A percentile compares a stretch with the other conserved stretches of the same genome.
These are phyloP conservation scores for Aspergillus luchuensis DNA, from an alignment of 2,329 filamentous ascomycete genomes.

Conservation along the genomic window DNA sequence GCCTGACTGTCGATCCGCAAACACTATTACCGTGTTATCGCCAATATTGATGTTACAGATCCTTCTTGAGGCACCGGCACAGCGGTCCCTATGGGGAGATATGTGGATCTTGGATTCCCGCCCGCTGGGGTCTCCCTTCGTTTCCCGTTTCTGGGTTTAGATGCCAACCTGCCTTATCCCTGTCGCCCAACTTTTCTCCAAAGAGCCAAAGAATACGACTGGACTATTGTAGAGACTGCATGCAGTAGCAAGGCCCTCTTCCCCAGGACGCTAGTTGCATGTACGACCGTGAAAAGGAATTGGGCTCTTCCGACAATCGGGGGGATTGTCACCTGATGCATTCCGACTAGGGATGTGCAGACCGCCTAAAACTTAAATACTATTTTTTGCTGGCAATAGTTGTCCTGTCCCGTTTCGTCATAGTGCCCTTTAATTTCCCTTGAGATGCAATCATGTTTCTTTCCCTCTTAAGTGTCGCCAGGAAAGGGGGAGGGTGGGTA, in stretches of 20 bases:
- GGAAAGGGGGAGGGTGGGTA: neutral
- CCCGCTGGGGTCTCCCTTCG: slow-evolving; percentile 18
- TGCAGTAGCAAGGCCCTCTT: neutral
- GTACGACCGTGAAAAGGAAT: neutral
- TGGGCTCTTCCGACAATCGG: slow-evolving; percentile 10
- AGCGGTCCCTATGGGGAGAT: slow-evolving; percentile 28
- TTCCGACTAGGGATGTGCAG: neutral
- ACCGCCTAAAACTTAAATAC: slow-evolving; percentile 4
- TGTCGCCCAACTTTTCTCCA: slow-evolving; percentile 13
- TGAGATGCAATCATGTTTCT: slow-evolving; percentile 1
- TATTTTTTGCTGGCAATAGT: neutral
- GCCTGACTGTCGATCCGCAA: slow-evolving; percentile 13
- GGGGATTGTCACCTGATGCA: slow-evolving; percentile 15
- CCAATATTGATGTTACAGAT: slow-evolving; percentile 19
- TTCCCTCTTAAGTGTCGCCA: neutral
- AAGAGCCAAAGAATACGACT: neutral
- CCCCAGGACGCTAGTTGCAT: neutral
- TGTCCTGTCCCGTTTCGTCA: slow-evolving; percentile 1
- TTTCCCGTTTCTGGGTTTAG: slow-evolving; percentile 16
- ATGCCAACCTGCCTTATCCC: slow-evolving; percentile 18
- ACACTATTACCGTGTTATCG: slow-evolving; percentile 9
- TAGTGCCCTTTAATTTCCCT: slow-evolving; percentile 1
- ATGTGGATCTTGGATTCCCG: slow-evolving; percentile 30
- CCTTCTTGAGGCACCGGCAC: slow-evolving; percentile 25
- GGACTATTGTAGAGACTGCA: slow-evolving; percentile 5